Percentiles rank a stretch among this genome's conserved stretches.
Evolutionary conservation across 202 grass and related monocot genomes (phyloP).

Genomic region (Zizania palustris): DNA sequence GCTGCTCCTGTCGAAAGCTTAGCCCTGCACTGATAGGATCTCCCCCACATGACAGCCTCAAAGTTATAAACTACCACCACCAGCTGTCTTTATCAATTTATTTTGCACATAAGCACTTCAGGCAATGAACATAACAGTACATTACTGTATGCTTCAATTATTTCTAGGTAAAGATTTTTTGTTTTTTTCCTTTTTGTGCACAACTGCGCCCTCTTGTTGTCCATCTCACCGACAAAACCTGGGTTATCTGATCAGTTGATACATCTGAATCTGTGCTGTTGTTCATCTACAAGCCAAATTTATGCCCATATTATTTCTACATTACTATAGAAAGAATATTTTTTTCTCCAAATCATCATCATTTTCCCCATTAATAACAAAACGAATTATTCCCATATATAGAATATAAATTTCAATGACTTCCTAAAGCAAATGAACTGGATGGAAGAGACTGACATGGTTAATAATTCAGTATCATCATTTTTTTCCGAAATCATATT

Average conservation of each 20-base stretch:
- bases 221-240: neutral
- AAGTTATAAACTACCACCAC: slow-evolving; percentile 6
- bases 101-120: neutral
- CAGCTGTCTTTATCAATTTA: slow-evolving; percentile 4
- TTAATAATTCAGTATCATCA: neutral
- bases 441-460: neutral
- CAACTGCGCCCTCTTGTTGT: neutral
- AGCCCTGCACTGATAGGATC: no score
- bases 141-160: slow-evolving; percentile 16
- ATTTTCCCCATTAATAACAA: no score
- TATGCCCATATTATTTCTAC: neutral
- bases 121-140: slow-evolving; percentile 1
- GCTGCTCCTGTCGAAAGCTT: no score
- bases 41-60: no score
- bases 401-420: no score
- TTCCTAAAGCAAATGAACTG: no score
- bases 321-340: no score
- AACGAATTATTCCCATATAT: no score
- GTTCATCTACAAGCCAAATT: neutral
- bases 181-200: neutral
- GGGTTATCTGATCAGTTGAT: neutral
- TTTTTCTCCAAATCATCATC: no score
- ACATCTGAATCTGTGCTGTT: neutral
- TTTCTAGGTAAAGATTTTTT: neutral
- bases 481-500: neutral